Base-by-base conservation (phyloP, 805 yeast genomes). In the Suhomyces pyralidae region DNA sequence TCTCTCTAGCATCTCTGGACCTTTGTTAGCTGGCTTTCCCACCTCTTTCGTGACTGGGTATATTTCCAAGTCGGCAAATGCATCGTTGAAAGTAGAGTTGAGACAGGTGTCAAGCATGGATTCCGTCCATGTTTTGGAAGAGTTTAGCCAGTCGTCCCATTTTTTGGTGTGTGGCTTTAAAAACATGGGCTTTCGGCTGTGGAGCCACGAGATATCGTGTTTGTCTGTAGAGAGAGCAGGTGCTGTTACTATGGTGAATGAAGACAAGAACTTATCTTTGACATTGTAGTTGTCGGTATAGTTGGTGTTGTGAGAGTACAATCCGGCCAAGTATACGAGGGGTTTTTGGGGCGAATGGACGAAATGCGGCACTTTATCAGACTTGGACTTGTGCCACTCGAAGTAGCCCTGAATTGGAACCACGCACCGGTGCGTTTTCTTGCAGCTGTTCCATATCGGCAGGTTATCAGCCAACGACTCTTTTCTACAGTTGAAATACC, bases 371-470 rank as follows among this genome's bases (percentile, higher is more conserved):
- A 66, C 65, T 61, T 83, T 86, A 8, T 71, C 72, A 3, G 61
- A 61, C 43, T 66, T 70, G 28, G 60, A 55, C 25, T 64, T 68
- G 50, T 63, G 70, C 97, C 97, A 92, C 67, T 92, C 97, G 62
- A 81, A 92, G 66, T 92, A 92, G 0, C 97, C 97, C 60, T 81
- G 80, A 40, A 88, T 78, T 0, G 96, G 93, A 0, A 90, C 81
- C 0, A 86, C 84, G 64, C 97, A 91, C 38, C 97, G 71, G 5
- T 73, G 70, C 7, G 68, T 68, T 22, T 76, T 68, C 36, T 77
- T 69, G 5, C 81, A 73, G 1, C 73, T 55, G 6, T 73, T 73
- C 96, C 96, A 91, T 40, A 86, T 67, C 20, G 76, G 70, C 43
- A 78, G 75, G 1, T 70, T 66, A 4, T 76, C 73, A 0, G 61